Base-by-base conservation (phyloP, 148 eudicot species). In the Fagopyrum esculentum region DNA sequence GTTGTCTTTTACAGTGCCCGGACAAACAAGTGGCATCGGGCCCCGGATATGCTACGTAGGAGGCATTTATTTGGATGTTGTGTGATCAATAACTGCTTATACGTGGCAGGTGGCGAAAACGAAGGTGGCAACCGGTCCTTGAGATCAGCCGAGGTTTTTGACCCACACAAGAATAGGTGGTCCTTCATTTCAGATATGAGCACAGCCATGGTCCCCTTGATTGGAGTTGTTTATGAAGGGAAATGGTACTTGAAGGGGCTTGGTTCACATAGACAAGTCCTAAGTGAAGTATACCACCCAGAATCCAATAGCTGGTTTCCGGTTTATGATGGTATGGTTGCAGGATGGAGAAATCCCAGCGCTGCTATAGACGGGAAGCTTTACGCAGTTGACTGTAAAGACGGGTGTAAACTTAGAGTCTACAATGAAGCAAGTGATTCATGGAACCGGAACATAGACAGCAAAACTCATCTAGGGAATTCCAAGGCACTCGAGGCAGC, bases 11-110 rank as follows among this genome's bases (percentile, higher is more conserved):
- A 94, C 74, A 92, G 92, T 71, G 97, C 97, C 5, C 74, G 98
- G 69, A 92, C 91, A 16, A 94, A 94, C 76, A 94, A 94, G 77
- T 94, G 98, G 98, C 97, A 86, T 73, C 86, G 98, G 9, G 97
- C 98, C 45, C 98, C 96, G 0, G 98, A 94, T 74, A 94, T 94
- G 98, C 85, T 92, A 35, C 79, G 97, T 17, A 79, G 90, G 26
- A 80, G 98, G 49, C 96, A 94, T 79, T 87, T 91, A 78, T 93
- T 89, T 44, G 98, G 98, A 16, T 88, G 93, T 12, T 91, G 97
- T 81, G 97, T 93, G 17, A 90, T 92, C 63, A 92, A 95, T 85
- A 95, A 95, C 81, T 87, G 97, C 73, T 82, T 95, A 69, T 95
- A 92, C 75, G 97, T 95, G 30, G 98, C 97, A 2, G 98, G 98